phyloP scores from a whole-genome alignment of 1,284 basidiomycete genomes.

The Pseudozyma pruni region DNA sequence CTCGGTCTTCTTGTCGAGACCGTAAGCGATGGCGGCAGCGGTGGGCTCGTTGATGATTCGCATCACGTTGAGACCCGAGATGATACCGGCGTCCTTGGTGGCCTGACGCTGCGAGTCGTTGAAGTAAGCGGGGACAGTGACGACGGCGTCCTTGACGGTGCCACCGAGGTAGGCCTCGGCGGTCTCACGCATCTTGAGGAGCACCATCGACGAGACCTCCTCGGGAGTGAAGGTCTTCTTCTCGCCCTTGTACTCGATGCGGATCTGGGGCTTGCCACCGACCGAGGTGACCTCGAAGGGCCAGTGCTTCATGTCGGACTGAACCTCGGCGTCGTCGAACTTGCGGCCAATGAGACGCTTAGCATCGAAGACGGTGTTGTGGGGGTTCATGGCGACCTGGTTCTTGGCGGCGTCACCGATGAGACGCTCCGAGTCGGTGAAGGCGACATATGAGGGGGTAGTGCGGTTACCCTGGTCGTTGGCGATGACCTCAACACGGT shows the following conservation, averaged over 20 bases:
- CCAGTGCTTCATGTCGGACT: slow-evolving; percentile 93
- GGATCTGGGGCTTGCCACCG: slow-evolving; percentile 84
- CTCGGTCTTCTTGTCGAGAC: slow-evolving; percentile 83
- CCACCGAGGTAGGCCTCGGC: slow-evolving; percentile 94
- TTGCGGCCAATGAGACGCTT: slow-evolving; percentile 90
- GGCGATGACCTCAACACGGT: slow-evolving; percentile 90
- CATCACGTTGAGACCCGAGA: slow-evolving; percentile 89
- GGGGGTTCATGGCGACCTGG: slow-evolving; percentile 77
- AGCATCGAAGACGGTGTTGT: slow-evolving; percentile 79
- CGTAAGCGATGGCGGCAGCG: slow-evolving; percentile 93
- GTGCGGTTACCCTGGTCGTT: slow-evolving; percentile 98
- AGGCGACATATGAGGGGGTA: slow-evolving; percentile 76
- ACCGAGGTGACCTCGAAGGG: slow-evolving; percentile 89
- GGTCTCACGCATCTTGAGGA: slow-evolving; percentile 97
- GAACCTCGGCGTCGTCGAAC: slow-evolving; percentile 86
- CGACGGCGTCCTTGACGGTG: slow-evolving; percentile 85
- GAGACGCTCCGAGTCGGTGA: slow-evolving; percentile 84
- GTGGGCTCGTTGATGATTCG: slow-evolving; percentile 98
- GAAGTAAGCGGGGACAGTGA: slow-evolving; percentile 93
- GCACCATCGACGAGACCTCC: slow-evolving; percentile 97
- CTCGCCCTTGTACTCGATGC: slow-evolving; percentile 90
- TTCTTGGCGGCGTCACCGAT: slow-evolving; percentile 94
- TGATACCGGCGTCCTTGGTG: slow-evolving; percentile 91
- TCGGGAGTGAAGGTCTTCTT: slow-evolving; percentile 92
- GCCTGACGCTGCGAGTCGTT: slow-evolving; percentile 96